Base-by-base conservation (phyloP, 345 rosid species). In the Gossypium australe region DNA sequence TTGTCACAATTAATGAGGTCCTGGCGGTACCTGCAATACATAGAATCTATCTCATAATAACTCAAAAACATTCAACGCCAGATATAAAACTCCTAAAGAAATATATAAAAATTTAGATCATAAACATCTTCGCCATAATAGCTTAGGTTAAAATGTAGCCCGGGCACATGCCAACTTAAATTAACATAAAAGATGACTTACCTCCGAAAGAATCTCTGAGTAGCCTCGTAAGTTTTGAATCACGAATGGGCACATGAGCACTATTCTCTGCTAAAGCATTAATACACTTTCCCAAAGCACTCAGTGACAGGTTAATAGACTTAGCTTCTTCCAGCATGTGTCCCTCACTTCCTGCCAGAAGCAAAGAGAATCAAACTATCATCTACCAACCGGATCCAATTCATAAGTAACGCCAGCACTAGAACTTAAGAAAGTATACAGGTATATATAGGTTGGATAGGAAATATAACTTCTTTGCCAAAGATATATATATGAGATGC, bases 201-300 rank as follows among this genome's bases (percentile, higher is more conserved):
- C 97, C 97, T 82, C 97, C 97, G 81, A 92, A 92, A 59, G 97
- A 92, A 86, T 90, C 97, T 83, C 87, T 85, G 70, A 92, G 89
- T 81, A 92, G 74, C 79, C 97, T 88, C 65, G 97, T 90, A 71
- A 92, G 94, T 86, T 92, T 92, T 29, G 97, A 89, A 87, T 92
- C 97, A 78, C 94, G 97, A 78, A 90, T 85, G 43, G 97, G 97
- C 72, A 92, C 89, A 78, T 92, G 97, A 60, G 94, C 58, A 73
- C 94, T 90, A 83, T 90, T 88, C 86, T 92, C 97, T 55, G 97
- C 97, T 18, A 92, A 85, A 64, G 97, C 92, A 82, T 92, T 92
- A 62, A 92, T 92, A 89, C 97, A 92, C 85, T 92, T 92, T 69
- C 97, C 97, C 78, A 92, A 81, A 27, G 94, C 94, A 86, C 94